phyloP scores from a whole-genome alignment of 768 basidiomycete species.

The Mycena filopes region DNA sequence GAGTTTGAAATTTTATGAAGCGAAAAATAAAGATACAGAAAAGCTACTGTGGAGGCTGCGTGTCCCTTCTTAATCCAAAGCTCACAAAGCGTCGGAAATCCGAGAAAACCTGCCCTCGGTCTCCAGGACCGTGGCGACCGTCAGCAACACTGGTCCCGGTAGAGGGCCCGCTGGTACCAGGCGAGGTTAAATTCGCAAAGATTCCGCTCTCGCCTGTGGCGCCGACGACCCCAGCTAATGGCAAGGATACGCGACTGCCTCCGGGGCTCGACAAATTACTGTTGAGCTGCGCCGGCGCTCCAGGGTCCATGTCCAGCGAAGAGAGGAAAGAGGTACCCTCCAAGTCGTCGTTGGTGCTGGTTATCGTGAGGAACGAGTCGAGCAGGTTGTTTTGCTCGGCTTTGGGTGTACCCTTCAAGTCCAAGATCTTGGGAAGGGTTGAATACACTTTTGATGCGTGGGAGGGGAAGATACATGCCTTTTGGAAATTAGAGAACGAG shows the following conservation, averaged over 20 bases:
- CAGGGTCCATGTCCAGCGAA: conserved; percentile 95
- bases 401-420: conserved; percentile 93
- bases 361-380: conserved; percentile 91
- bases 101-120: conserved; percentile 83
- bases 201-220: conserved; percentile 60
- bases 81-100: conserved; percentile 90
- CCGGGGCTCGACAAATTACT: conserved; percentile 73
- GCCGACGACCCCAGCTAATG: conserved; percentile 41
- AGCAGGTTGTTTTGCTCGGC: conserved; percentile 88
- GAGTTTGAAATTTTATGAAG: too few relatives aligned
- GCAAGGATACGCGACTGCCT: conserved; percentile 69
- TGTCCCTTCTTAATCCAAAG: conserved; percentile 86
- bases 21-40: not conserved
- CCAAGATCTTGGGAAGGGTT: conserved; percentile 73
- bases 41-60: conserved; percentile 36
- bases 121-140: conserved; percentile 45
- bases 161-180: conserved; percentile 71
- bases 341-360: conserved; percentile 91
- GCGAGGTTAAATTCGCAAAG: conserved; percentile 68
- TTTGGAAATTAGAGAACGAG: conserved; percentile 98
- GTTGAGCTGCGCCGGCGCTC: conserved; percentile 55
- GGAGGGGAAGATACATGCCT: conserved; percentile 59
- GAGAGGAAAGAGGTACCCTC: conserved; percentile 93
- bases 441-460: not conserved
- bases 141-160: conserved; percentile 65